Percentiles rank a stretch among this genome's conserved stretches.
These are phyloP conservation scores for Nemania sp. DNA, from an alignment of 2,329 filamentous ascomycete genomes.

Conservation along the genomic window DNA sequence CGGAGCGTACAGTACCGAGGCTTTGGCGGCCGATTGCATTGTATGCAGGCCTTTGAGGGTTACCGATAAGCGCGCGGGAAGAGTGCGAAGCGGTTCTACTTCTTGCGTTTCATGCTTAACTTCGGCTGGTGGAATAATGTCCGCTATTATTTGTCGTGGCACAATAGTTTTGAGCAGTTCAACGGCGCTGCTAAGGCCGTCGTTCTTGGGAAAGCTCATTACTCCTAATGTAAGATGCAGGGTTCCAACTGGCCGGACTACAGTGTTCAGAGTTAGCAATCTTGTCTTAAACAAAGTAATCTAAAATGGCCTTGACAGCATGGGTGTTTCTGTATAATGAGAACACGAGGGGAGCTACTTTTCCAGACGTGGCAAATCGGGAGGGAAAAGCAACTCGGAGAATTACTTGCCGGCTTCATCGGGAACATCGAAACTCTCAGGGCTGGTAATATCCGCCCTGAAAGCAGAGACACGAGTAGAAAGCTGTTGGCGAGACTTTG, in stretches of 20 bases:
- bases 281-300: not conserved
- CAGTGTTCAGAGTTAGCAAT: constrained; percentile 2
- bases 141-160: constrained; percentile 46
- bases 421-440: constrained; percentile 57
- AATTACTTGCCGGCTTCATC: constrained; percentile 52
- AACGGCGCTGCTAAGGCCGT: constrained; percentile 48
- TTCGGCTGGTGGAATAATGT: constrained; percentile 8
- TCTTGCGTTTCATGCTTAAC: constrained; percentile 10
- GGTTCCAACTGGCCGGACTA: constrained; percentile 72
- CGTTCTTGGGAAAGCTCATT: constrained; percentile 67
- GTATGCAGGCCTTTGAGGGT: constrained; percentile 59
- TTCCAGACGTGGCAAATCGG: not conserved
- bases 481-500: constrained; percentile 64
- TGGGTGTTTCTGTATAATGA: no score
- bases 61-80: constrained; percentile 43
- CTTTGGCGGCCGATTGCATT: constrained; percentile 62
- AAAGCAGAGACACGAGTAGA: constrained; percentile 65
- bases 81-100: not conserved
- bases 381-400: not conserved
- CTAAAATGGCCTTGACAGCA: not conserved
- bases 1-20: constrained; percentile 67
- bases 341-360: not conserved
- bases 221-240: constrained; percentile 87
- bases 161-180: constrained; percentile 45
- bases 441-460: constrained; percentile 56